These are phyloP conservation scores for Clonostachys chloroleuca DNA, from an alignment of 2,329 filamentous ascomycete genomes.

Conservation along the genomic window DNA sequence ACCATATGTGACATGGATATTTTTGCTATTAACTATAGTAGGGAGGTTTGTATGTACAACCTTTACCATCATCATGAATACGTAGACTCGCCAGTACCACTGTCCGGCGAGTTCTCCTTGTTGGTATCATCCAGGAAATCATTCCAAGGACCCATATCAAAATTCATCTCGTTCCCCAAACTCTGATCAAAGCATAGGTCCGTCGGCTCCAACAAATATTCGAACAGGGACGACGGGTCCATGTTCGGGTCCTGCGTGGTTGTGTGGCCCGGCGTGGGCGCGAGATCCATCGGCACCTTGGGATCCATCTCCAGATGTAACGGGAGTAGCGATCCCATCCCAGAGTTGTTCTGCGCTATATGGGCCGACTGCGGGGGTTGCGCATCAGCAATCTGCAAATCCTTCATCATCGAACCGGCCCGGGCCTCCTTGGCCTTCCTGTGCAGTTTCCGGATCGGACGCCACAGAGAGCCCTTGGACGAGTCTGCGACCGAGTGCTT, in stretches of 20 bases:
- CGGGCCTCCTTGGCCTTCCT: conserved; percentile 40
- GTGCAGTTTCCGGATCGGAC: conserved; percentile 47
- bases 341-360: neutral
- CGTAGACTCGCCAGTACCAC: conserved; percentile 9
- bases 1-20: neutral
- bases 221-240: conserved; percentile 19
- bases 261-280: no score
- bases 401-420: conserved; percentile 18
- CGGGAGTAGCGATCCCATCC: neutral
- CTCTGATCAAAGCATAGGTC: conserved; percentile 13
- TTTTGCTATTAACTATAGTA: neutral
- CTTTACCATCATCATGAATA: neutral
- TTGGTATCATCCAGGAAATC: conserved; percentile 37
- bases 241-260: conserved; percentile 3
- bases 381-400: conserved; percentile 10
- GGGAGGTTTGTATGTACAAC: no score
- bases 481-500: conserved; percentile 42
- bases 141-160: conserved; percentile 33
- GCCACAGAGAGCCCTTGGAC: conserved; percentile 45
- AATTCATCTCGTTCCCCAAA: conserved; percentile 10
- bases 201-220: conserved; percentile 15
- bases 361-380: neutral
- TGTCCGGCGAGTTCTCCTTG: conserved; percentile 19
- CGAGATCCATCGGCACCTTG: no score
- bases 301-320: neutral